Evolutionary conservation across 2,329 filamentous ascomycete species (phyloP).

Genomic region (Colletotrichum sp.): DNA sequence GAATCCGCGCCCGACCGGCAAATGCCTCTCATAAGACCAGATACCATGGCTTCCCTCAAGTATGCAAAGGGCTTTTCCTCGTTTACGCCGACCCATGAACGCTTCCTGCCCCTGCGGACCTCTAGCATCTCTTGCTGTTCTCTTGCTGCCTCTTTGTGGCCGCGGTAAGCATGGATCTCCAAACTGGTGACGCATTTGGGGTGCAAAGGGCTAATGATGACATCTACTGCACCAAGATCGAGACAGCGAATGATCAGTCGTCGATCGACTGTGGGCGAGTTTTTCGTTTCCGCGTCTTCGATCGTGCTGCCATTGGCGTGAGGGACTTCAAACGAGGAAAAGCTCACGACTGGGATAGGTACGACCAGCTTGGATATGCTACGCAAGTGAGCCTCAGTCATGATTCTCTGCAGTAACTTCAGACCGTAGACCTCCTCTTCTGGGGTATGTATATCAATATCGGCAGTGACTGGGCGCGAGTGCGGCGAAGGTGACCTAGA

Average conservation of each 20-base stretch:
- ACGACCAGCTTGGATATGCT: constrained; percentile 62
- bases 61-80: constrained; percentile 89
- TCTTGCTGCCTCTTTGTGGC: constrained; percentile 75
- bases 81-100: constrained; percentile 89
- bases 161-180: constrained; percentile 83
- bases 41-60: constrained; percentile 91
- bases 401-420: constrained; percentile 58
- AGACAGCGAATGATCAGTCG: constrained; percentile 72
- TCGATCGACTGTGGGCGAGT: constrained; percentile 38
- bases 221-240: constrained; percentile 86
- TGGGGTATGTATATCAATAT: constrained; percentile 44
- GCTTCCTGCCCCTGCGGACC: constrained; percentile 76
- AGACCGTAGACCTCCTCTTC: constrained; percentile 61
- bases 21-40: constrained; percentile 86
- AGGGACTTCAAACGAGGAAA: constrained; percentile 32
- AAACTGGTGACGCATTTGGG: constrained; percentile 76
- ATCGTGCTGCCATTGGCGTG: constrained; percentile 30
- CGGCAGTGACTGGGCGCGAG: constrained; percentile 37
- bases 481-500: constrained; percentile 52
- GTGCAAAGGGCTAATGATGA: constrained; percentile 80
- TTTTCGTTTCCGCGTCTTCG: background rate
- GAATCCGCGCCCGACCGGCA: constrained; percentile 71
- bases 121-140: constrained; percentile 77
- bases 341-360: constrained; percentile 58
- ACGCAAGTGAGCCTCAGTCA: constrained; percentile 62